Conservation (phyloP, 2,329 filamentous ascomycete species). For the Diaporthe caulivora region DNA sequence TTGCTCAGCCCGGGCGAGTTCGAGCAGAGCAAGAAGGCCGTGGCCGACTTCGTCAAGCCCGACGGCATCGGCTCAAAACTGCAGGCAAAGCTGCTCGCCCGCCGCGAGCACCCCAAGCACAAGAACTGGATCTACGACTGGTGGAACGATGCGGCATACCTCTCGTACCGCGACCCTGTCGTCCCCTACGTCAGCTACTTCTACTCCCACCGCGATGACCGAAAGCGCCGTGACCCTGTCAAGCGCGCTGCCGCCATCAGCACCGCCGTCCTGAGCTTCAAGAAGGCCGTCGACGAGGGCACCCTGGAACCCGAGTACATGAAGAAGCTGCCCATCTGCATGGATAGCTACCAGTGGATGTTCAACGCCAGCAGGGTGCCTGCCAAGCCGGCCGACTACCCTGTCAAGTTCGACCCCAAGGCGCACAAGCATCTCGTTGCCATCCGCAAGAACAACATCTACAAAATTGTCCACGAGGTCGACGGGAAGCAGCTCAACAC, state of each 20-base stretch:
- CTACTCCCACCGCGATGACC: constrained; percentile 97
- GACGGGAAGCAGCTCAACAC: constrained; percentile 88
- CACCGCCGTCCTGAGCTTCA: constrained; percentile 90
- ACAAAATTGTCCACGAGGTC: constrained; percentile 87
- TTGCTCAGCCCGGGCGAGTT: constrained; percentile 78
- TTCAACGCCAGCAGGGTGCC: constrained; percentile 94
- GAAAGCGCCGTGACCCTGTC: constrained; percentile 85
- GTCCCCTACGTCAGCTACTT: constrained; percentile 99
- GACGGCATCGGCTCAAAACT: constrained; percentile 85
- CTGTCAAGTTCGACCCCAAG: constrained; percentile 80
- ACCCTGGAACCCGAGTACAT: constrained; percentile 97
- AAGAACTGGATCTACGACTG: constrained; percentile 98
- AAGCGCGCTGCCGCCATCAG: constrained; percentile 94
- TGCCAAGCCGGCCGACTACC: constrained; percentile 83
- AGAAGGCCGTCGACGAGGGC: constrained; percentile 86
- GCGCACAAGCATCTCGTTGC: constrained; percentile 90
- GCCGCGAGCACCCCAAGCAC: constrained; percentile 80
- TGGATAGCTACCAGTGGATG: constrained; percentile 99
- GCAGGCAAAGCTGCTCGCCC: constrained; percentile 87
- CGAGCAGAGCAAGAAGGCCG: constrained; percentile 81
- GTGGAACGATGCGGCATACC: constrained; percentile 97
- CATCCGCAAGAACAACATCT: constrained; percentile 97
- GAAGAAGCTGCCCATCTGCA: constrained; percentile 96
- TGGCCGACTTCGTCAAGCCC: constrained; percentile 90
- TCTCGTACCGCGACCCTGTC: constrained; percentile 93